phyloP scores from a whole-genome alignment of 768 basidiomycete species.

The Fomitopsis pulvina region DNA sequence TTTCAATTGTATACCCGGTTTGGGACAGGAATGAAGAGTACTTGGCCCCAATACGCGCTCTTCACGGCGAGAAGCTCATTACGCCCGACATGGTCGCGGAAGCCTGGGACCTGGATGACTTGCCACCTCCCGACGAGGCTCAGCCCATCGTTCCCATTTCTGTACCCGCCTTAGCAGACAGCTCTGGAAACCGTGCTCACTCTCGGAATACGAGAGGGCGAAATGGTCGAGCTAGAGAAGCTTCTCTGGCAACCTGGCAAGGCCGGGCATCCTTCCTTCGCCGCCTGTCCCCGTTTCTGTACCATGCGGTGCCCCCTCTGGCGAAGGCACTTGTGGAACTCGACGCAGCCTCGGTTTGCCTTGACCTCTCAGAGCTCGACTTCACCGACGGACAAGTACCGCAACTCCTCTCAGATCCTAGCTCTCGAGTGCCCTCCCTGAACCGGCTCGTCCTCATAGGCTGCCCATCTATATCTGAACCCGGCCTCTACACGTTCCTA shows the following conservation, averaged over 20 bases:
- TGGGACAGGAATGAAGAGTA: not conserved
- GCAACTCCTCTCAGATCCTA: conserved; percentile 8
- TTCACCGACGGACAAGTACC: conserved; percentile 22
- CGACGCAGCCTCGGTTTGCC: conserved; percentile 3
- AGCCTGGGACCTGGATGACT: not conserved
- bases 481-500: conserved; percentile 20
- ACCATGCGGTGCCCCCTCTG: conserved; percentile 22
- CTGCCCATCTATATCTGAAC: conserved; percentile 18
- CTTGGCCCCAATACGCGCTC: not conserved
- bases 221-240: conserved; percentile 20
- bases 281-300: conserved; percentile 19
- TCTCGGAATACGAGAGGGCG: conserved; percentile 17
- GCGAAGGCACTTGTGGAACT: conserved; percentile 9
- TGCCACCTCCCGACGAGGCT: not conserved
- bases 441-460: conserved; percentile 21
- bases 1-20: not conserved
- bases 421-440: conserved; percentile 20
- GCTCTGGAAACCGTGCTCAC: conserved; percentile 21
- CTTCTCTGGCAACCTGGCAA: conserved; percentile 27
- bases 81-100: not conserved
- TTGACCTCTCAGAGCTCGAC: conserved; percentile 21
- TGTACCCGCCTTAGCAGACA: conserved; percentile 22
- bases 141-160: no score
- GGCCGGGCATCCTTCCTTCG: conserved; percentile 14
- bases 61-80: not conserved